Evolutionary conservation across 2,329 filamentous ascomycete species (phyloP).

Genomic region (Helminthosporium solani): DNA sequence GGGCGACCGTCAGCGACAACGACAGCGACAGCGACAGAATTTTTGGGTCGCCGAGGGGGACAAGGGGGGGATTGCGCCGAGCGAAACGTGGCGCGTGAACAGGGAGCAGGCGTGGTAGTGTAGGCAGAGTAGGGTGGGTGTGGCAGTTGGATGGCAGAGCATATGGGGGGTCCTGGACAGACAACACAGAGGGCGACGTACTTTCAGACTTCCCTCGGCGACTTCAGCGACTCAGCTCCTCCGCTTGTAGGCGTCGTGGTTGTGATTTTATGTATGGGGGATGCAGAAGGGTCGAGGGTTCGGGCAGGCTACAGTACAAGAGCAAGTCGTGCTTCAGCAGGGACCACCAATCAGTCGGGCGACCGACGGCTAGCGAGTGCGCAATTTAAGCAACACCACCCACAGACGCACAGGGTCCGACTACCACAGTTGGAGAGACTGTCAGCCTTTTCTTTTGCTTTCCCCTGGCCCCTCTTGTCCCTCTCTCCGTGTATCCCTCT

Average conservation of each 20-base stretch:
- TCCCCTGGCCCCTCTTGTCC: too few species aligned
- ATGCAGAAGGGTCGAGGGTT: not conserved
- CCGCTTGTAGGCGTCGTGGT: slow-evolving; percentile 15
- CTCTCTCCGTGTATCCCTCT: too few species aligned
- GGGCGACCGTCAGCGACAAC: slow-evolving; percentile 27
- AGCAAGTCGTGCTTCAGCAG: slow-evolving; percentile 7
- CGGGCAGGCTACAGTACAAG: slow-evolving; percentile 25
- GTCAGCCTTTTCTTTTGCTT: too few species aligned
- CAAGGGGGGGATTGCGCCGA: slow-evolving; percentile 24
- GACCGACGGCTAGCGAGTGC: slow-evolving; percentile 18
- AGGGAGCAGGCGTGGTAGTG: not conserved
- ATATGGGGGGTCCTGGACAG: too few species aligned
- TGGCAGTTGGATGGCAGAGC: too few species aligned
- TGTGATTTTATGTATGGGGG: slow-evolving; percentile 2
- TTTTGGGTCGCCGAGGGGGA: slow-evolving; percentile 33
- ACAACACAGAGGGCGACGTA: slow-evolving; percentile 24
- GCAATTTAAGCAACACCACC: slow-evolving; percentile 16
- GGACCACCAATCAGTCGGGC: slow-evolving; percentile 11
- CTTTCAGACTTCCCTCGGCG: slow-evolving; percentile 38
- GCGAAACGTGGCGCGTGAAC: slow-evolving; percentile 16
- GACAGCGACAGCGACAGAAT: too few species aligned
- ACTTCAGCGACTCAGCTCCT: slow-evolving; percentile 46
- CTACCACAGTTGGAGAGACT: too few species aligned
- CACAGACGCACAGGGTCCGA: not conserved
- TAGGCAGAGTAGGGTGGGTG: not conserved